Base-by-base conservation (phyloP, 352 stramenopile species). In the Hyphochytrium catenoides region DNA sequence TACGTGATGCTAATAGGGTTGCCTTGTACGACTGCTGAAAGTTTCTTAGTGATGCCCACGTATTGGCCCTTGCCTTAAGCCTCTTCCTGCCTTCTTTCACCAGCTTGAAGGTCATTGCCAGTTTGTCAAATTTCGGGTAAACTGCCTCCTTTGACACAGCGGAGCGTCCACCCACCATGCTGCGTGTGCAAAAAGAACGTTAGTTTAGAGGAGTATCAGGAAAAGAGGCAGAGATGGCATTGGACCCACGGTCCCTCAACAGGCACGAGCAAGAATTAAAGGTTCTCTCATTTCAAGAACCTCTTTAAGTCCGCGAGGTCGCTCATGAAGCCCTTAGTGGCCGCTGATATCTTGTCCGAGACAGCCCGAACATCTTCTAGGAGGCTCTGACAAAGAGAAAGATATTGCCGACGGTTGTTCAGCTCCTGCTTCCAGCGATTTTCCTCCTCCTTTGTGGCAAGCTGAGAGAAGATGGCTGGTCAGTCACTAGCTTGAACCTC, bases 341-440 rank as follows among this genome's bases (percentile, higher is more conserved):
- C 50, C 4, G 56, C 62, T 20, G 38, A 44, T 46, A 90, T 73
- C 36, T 86, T 88, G 11, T 81, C 59, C 31, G 57, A 50, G 21
- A 62, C 77, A 31, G 77, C 74, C 17, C 61, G 44, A 18, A 85
- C 72, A 41, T 93, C 79, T 43, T 94, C 81, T n/a, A 88, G 62
- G 19, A 94, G 52, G 24, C 59, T 82, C 44, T 85, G 62, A 40
- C 91, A 36, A 46, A 89, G 92, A 8, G 66, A 81, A 4, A 90
- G 42, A 38, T 91, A 82, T 44, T 94, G 79, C 7, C 77, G 57
- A 5, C 75, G 63, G 49, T 94, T 93, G 46, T 64, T 64, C 35
- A 93, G 54, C 39, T 94, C 81, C 34, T 89, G 58, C 41, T 88
- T 72, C 79, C 77, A 93, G n/a, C n/a, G n/a, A n/a, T n/a, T n/a